Base-by-base conservation (phyloP, 306 rosid species). In the Lupinus albus region DNA sequence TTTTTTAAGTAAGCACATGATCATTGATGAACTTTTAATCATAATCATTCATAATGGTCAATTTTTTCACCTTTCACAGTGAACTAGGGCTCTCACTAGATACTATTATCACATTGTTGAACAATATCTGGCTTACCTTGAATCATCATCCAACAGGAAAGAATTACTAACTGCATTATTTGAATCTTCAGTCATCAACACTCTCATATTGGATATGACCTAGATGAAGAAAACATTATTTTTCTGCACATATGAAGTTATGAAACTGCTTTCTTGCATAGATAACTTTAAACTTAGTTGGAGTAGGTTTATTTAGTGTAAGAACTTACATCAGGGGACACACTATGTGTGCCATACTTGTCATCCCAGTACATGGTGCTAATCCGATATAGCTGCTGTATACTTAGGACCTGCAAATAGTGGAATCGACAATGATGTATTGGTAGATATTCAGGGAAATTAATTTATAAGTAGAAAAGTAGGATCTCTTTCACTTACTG, bases 321-420 rank as follows among this genome's bases (percentile, higher is more conserved):
- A 69, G 21, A 57, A 75, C 96, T 79, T 88, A 91, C 99, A 67
- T 94, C 99, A n/a, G 95, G 73, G 51, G 85, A 82, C 50, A 80
- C 79, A 42, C 84, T 72, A 8, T 72, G 80, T 42, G 84, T 79
- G 52, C 85, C 83, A 25, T 80, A 67, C 61, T 75, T 82, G 74
- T 80, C 82, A 68, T 94, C 99, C 97, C 99, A 94, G 73, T 90
- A 94, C 99, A 94, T 91, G 69, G 99, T 94, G 72, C 99, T 85
- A 74, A 94, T 94, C 72, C 99, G 86, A 83, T 94, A 94, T 47
- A 94, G 73, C 73, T 94, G 99, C 74, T 90, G 99, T 68, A 94
- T 84, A 81, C 99, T 94, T 56, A 94, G 95, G 50, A 89, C 98
- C 98, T 92, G 83, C 36, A 70, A 47, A 78, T 45, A 64, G 45